Evolutionary conservation across 2,329 filamentous ascomycete genomes (phyloP).

Genomic region (Fusarium mundagurra): DNA sequence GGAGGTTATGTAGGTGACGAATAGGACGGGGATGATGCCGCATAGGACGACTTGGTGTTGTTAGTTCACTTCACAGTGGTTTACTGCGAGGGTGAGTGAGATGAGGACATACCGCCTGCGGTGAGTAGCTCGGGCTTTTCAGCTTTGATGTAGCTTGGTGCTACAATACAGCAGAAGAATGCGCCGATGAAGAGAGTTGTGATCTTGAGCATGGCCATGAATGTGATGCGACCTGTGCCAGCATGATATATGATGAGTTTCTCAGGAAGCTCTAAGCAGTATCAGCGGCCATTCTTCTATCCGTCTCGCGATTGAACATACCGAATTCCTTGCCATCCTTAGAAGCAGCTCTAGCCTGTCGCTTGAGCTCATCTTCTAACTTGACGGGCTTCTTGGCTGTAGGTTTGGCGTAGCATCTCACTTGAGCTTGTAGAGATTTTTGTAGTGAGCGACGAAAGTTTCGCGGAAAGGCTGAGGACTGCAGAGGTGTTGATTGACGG

Average conservation of each 20-base stretch:
- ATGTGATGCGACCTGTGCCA: conserved; percentile 72
- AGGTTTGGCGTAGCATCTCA: conserved; percentile 41
- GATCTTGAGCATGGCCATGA: conserved; percentile 76
- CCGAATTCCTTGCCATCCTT: conserved; percentile 35
- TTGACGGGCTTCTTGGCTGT: conserved; percentile 19
- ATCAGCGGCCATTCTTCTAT: not conserved
- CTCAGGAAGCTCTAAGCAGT: conserved; percentile 60
- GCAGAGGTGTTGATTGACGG: not conserved
- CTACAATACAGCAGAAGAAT: conserved; percentile 72
- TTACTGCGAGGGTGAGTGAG: not conserved
- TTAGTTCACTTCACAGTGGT: conserved; percentile 6
- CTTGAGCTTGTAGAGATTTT: conserved; percentile 38
- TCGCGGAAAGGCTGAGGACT: conserved; percentile 17
- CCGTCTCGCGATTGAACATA: not conserved
- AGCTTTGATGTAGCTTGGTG: conserved; percentile 64
- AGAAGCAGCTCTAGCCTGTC: conserved; percentile 41
- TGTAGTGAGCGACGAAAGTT: conserved; percentile 33
- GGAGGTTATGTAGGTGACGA: conserved; percentile 70
- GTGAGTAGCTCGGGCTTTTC: conserved; percentile 51
- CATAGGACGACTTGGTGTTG: conserved; percentile 65
- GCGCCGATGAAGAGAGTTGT: conserved; percentile 75
- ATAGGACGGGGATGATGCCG: conserved; percentile 71
- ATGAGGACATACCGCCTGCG: conserved; percentile 49
- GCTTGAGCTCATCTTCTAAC: conserved; percentile 42
- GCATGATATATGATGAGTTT: conserved; percentile 78